Evolutionary conservation across 164 flowering plant genomes (phyloP), one percentile per base, ranked within the genome.

Genomic region (Taxillus chinensis): DNA sequence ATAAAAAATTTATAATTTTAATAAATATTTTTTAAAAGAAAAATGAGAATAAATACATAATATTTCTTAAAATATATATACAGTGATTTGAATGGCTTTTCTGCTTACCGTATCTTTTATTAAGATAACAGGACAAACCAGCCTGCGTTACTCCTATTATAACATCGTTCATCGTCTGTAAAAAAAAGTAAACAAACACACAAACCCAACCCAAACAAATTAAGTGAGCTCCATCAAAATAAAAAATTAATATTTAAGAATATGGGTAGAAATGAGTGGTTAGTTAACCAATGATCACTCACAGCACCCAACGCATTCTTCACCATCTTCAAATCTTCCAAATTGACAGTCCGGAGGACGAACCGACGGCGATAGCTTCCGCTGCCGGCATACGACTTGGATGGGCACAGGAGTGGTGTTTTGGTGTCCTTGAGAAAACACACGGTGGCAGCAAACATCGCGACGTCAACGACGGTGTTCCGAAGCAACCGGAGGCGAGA

Each of bases 401-500:
- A 27, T 2, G 27, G 27, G 27, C 1, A 27, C 27, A 27, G 27
- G 27, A 57, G 4, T 9, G 40, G 59, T n/a, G 59, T 57, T 12
- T 57, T 41, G 0, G 59, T 57, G 41, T 57, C 59, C 43, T 38
- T 57, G 6, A 57, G 11, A 41, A 57, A 57, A 41, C 37, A 3
- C 10, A 41, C 5, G 13, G 59, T 57, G 8, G 11, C 8, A 7
- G 10, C 4, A 41, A 57, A 57, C 41, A 40, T 40, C 4, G 14
- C 10, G 3, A 57, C 41, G 11, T 57, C 59, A 11, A 57, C 59
- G n/a, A 57, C 59, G 15, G 59, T 57, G 59, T 57, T 57, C 59
- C 59, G 39, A 6, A 40, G 4, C 15, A 57, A 15, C 27, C 54
- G 54, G 27, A 51, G 27, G 27, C 41, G 15, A 41, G 15, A 40